Evolutionary conservation across 768 basidiomycete species (phyloP).

Genomic region (Xerocomellus dryophilus): DNA sequence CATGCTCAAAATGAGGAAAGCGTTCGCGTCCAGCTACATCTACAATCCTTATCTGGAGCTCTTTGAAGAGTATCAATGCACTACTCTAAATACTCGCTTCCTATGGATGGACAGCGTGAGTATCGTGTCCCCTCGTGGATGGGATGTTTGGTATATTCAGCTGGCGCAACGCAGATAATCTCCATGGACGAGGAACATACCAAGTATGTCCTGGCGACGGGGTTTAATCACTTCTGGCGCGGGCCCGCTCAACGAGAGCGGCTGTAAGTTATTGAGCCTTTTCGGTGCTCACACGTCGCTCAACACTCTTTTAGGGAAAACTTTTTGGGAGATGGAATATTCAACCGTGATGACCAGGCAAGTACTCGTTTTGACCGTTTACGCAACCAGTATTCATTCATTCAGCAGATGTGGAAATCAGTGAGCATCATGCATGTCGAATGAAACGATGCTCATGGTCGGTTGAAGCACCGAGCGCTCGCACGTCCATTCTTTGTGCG

Average conservation of each 20-base stretch:
- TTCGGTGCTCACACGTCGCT: constrained; percentile 3
- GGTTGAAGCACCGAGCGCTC: constrained; percentile 55
- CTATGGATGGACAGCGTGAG: constrained; percentile 68
- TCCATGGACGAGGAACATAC: constrained; percentile 71
- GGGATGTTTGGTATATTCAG: neutral
- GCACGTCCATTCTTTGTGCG: constrained; percentile 73
- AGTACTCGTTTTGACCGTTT: constrained; percentile 13
- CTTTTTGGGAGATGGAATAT: constrained; percentile 74
- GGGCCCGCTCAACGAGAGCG: constrained; percentile 62
- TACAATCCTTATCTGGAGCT: constrained; percentile 62
- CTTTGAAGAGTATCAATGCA: constrained; percentile 67
- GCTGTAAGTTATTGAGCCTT: constrained; percentile 42
- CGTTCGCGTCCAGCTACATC: constrained; percentile 58
- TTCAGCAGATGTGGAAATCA: constrained; percentile 56
- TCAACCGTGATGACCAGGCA: constrained; percentile 73
- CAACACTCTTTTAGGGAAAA: constrained; percentile 31
- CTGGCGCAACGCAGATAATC: constrained; percentile 47
- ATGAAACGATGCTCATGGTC: constrained; percentile 3
- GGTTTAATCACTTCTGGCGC: constrained; percentile 67
- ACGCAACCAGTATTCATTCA: constrained; percentile 5
- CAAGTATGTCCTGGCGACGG: constrained; percentile 63
- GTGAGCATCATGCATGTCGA: constrained; percentile 31
- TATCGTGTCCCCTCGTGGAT: constrained; percentile 4
- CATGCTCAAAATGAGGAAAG: constrained; percentile 51
- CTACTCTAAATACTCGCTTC: constrained; percentile 65